Conservation (phyloP, 306 rosid genomes). For the Cucumis hystrix region DNA sequence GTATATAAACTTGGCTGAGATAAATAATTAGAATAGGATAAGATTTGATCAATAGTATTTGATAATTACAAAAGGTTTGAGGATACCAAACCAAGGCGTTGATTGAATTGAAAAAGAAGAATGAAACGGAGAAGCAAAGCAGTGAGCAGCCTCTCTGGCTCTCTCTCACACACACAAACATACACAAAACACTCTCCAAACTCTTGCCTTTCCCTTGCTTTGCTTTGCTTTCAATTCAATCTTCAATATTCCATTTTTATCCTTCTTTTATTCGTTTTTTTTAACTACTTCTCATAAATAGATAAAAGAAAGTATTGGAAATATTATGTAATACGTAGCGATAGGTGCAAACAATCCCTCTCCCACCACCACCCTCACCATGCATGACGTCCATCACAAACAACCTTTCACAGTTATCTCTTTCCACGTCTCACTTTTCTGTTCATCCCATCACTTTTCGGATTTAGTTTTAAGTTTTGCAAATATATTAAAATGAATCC, state of each 20-base stretch:
- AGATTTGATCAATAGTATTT: no score
- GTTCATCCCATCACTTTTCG: no score
- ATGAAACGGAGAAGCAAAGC: slow-evolving; percentile 1
- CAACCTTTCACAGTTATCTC: not conserved
- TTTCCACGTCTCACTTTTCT: not conserved
- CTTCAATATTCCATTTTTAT: slow-evolving; percentile 10
- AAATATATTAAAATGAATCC: no score
- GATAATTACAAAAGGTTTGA: not conserved
- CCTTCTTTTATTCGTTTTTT: not conserved
- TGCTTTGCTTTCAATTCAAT: slow-evolving; percentile 61
- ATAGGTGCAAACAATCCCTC: not conserved
- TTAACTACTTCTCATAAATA: not conserved
- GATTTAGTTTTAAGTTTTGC: no score
- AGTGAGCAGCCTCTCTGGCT: not conserved
- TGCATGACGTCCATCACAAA: not conserved
- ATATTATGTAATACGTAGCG: not conserved
- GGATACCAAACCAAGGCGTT: not conserved
- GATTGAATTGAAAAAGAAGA: not conserved
- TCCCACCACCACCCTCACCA: slow-evolving; percentile 1
- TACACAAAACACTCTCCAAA: not conserved
- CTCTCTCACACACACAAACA: not conserved
- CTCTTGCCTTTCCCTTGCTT: slow-evolving; percentile 34
- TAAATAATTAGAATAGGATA: not conserved
- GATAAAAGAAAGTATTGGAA: not conserved
- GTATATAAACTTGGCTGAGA: not conserved